Evolutionary conservation across 2,329 filamentous ascomycete genomes (phyloP), one percentile per base, ranked within the genome.

Genomic region (Pseudocercospora musae): DNA sequence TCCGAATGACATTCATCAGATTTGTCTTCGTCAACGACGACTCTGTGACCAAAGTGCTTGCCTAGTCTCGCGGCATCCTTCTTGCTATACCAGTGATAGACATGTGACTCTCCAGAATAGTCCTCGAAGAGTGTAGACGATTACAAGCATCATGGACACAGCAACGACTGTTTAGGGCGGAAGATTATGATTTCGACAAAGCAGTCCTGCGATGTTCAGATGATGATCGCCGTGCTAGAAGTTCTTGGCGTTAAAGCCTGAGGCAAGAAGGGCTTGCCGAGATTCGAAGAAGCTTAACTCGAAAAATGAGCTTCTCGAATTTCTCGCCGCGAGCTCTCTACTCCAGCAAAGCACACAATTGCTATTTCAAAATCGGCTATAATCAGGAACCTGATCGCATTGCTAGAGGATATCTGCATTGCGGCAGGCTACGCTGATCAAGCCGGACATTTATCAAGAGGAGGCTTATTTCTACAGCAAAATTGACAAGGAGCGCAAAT

Each of bases 371-470:
- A 63, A 63, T 48, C 57, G 61, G 61, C 61, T 63, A 63, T 57
- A 63, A 40, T 59, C 61, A 60, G 61, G 46, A 63, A 29, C 52
- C 61, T 58, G 58, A 57, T 60, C 61, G 61, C 61, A 63, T 62
- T 56, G 60, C 60, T 56, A 25, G 18, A 40, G 37, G 7, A 40
- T 18, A 29, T 54, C 42, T 37, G 60, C 60, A 59, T 60, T 60
- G 58, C 61, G 61, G 52, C 56, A 57, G 61, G 61, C 57, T 59
- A 53, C 54, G 55, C 61, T 63, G 61, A 59, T 54, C 53, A 63
- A 63, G 62, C 58, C 62, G 58, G 62, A 63, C 58, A 63, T 60
- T 60, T 37, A 20, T 27, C 15, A 21, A 59, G 29, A 62, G 31
- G 27, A 18, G 25, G 42, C n/a, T 8, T 13, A 13, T 6, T 11